Base-by-base conservation (phyloP, 2,329 filamentous ascomycete genomes). In the Colletotrichum filicis region DNA sequence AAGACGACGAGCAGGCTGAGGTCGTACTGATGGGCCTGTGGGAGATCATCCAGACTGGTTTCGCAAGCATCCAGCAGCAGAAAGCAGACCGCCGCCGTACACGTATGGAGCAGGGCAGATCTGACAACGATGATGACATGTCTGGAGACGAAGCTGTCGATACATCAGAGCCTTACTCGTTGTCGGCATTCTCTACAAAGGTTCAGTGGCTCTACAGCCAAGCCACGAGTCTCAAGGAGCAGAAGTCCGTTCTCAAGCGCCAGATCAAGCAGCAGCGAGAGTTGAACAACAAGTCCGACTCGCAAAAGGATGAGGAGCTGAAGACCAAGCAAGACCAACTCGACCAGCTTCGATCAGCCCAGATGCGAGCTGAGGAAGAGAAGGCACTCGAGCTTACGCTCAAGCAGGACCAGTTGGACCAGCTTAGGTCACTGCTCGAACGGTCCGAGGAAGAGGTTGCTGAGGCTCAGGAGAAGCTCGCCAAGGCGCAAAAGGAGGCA, bases 221-320 rank as follows among this genome's bases (percentile, higher is more conserved):
- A 71, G 90, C 94, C n/a, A 93, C 92, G 22, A 90, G 90, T 24
- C 86, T 98, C 46, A 92, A 94, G 74, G 94, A 98, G 77, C 95
- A 98, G 80, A 97, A 98, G 80, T 91, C 91, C 61, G 95, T 98
- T 26, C 88, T 98, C 9, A 93, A 96, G 78, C 91, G 95, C 56
- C 95, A 98, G 81, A 96, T 98, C 78, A 96, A 97, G 84, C 95
- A 98, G 80, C 96, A 98, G 83, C 93, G 95, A 71, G 95, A 97
- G 79, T 89, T 98, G 70, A 97, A 97, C 83, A 95, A 89, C 84
- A 95, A 95, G 79, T 95, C 94, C 1, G 95, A 97, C 76, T 87
- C 90, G 24, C 88, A 92, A 74, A 91, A 92, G 78, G 92, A 93
- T 76, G 88, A 88, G 53, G 89, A 93, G 74, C 81, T 94, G n/a